Evolutionary conservation across 2,329 filamentous ascomycete species (phyloP), one percentile per base, ranked within the genome.

Genomic region (Pseudocercospora macadamiae): DNA sequence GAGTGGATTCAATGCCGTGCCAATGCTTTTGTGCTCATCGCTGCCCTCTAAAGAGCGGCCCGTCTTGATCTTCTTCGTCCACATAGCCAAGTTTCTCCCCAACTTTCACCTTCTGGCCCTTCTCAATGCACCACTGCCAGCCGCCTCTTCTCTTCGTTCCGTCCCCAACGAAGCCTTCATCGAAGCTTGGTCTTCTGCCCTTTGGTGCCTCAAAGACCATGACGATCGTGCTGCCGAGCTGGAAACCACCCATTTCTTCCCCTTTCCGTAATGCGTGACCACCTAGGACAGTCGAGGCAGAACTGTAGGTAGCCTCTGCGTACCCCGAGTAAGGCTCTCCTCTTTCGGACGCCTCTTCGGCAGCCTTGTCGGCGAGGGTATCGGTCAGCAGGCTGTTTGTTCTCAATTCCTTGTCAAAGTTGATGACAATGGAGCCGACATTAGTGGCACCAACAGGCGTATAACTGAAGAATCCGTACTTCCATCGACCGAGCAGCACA

Each of bases 161-260:
- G 18, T 69, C 65, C 57, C 80, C 80, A 56, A 59, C 66, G 74
- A 84, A 86, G 1, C 86, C 84, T 55, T 86, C 82, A 66, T 88
- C 86, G 39, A 86, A 79, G 64, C 77, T 83, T 7, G 73, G 77
- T 51, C 81, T 80, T 25, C 76, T 70, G 12, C 85, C 85, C 67
- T 87, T 85, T 0, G 95, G 95, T 10, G 95, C 95, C 77, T 99
- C 96, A 72, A 99, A 99, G 0, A 99, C 92, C 53, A 99, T 80
- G 36, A 99, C 95, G 66, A 99, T 88, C 1, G 93, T 96, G 74
- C 91, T 96, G 18, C 95, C 95, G 3, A 99, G 82, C 79, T 96
- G 91, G 78, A 99, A 99, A 0, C 95, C 96, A 55, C 95, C 95
- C 92, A 99, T 97, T 76, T 99, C 95, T 72, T 97, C 93, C 32